Percentiles rank a stretch among this genome's conserved stretches.
These are phyloP conservation scores for Tricholomella constricta DNA, from an alignment of 768 basidiomycete species.

Conservation along the genomic window DNA sequence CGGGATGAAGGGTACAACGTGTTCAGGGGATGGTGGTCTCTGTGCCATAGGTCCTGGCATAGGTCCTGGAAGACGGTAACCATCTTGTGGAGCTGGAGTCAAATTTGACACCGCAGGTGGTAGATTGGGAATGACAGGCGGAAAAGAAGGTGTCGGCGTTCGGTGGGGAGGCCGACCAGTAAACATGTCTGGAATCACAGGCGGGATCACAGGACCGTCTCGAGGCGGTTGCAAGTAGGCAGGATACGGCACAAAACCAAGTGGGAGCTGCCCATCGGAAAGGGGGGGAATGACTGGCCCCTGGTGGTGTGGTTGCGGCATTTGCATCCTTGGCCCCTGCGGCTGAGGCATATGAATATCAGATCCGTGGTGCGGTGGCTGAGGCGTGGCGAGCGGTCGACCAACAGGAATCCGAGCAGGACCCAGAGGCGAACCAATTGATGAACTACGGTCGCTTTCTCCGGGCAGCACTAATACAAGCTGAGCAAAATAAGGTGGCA, in stretches of 20 bases:
- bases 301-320: slow-evolving; percentile 8
- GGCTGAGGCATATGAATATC: slow-evolving; percentile 4
- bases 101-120: background rate
- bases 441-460: slow-evolving; percentile 15
- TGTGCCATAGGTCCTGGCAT: slow-evolving; percentile 18
- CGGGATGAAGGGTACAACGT: slow-evolving; percentile 18
- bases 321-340: too few relatives aligned
- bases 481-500: background rate
- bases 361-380: slow-evolving; percentile 1
- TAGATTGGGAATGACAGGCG: slow-evolving; percentile 14
- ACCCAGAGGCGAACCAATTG: slow-evolving; percentile 3
- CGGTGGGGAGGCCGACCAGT: background rate
- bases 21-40: slow-evolving; percentile 5
- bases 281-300: slow-evolving; percentile 15
- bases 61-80: slow-evolving; percentile 16
- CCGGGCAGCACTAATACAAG: slow-evolving; percentile 6
- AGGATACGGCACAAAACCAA: slow-evolving; percentile 18
- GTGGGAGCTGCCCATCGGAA: slow-evolving; percentile 11
- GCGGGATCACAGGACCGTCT: slow-evolving; percentile 38
- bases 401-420: background rate
- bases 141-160: slow-evolving; percentile 1
- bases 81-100: slow-evolving; percentile 17
- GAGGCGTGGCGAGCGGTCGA: background rate
- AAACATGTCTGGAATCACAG: slow-evolving; percentile 15
- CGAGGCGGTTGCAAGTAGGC: slow-evolving; percentile 3